Evolutionary conservation across 768 basidiomycete genomes (phyloP).

Genomic region (Panaeolus cyanescens): DNA sequence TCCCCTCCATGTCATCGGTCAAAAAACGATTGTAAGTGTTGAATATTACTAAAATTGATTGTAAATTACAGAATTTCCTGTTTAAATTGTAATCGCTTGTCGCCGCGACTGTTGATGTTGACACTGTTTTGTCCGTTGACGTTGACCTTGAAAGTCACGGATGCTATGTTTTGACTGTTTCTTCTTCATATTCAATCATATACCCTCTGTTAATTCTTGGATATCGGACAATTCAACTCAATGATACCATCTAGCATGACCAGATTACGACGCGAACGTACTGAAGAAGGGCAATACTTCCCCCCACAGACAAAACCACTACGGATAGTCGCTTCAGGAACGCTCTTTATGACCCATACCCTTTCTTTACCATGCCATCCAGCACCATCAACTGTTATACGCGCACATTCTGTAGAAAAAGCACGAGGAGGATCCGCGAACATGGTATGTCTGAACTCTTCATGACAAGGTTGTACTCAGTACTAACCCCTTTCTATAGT

Average conservation of each 20-base stretch:
- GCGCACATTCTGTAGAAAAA: constrained; percentile 72
- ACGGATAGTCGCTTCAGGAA: constrained; percentile 78
- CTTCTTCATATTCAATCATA: constrained; percentile 4
- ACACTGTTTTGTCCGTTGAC: not conserved
- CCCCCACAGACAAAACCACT: constrained; percentile 42
- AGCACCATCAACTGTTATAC: constrained; percentile 53
- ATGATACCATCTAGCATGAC: constrained; percentile 38
- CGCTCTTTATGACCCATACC: constrained; percentile 78
- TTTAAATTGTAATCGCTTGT: not conserved
- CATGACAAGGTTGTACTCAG: not conserved
- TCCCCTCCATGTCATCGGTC: not conserved
- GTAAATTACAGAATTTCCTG: not conserved
- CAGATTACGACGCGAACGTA: constrained; percentile 47
- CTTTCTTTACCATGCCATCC: constrained; percentile 66
- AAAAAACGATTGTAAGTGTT: constrained; percentile 1
- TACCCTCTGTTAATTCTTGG: constrained; percentile 4
- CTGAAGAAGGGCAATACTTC: constrained; percentile 28
- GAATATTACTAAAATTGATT: not conserved
- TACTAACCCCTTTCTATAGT: constrained; percentile 23
- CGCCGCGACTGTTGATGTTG: constrained; percentile 1
- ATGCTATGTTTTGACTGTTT: constrained; percentile 3
- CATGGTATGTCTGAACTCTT: constrained; percentile 34
- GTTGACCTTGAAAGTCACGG: constrained; percentile 5
- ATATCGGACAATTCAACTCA: constrained; percentile 4
- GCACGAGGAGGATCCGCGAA: constrained; percentile 74